Conservation (phyloP, 257 asterid genomes). For the Ilex asprella region DNA sequence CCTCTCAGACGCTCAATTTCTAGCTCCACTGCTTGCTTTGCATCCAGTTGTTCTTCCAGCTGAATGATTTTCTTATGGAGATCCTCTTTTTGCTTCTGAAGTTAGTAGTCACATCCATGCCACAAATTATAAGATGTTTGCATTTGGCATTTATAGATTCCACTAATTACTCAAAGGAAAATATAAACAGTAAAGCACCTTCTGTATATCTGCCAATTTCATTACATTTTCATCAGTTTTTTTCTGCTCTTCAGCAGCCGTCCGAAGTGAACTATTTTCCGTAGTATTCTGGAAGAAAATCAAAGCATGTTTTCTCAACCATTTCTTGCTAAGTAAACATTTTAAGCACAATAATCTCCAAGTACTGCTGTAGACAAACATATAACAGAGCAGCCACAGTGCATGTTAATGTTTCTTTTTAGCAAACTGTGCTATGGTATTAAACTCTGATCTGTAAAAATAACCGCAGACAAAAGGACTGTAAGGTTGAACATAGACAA, state of each 20-base stretch:
- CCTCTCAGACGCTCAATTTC: constrained; percentile 75
- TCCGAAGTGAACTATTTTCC: constrained; percentile 49
- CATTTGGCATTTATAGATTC: neutral
- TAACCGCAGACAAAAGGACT: no score
- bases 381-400: no score
- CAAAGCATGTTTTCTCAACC: no score
- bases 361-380: no score
- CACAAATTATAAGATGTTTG: constrained; percentile 8
- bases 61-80: constrained; percentile 54
- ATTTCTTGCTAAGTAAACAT: no score
- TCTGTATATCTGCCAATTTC: constrained; percentile 80
- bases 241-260: constrained; percentile 62
- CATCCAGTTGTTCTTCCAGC: constrained; percentile 65
- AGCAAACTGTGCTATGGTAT: no score
- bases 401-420: no score
- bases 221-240: constrained; percentile 54
- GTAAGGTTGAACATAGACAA: no score
- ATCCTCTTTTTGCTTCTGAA: constrained; percentile 80
- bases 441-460: no score
- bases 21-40: constrained; percentile 73
- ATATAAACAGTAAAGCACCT: constrained; percentile 29
- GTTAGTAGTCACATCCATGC: constrained; percentile 16
- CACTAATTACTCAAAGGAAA: neutral
- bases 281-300: constrained; percentile 55
- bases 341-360: no score